These are phyloP conservation scores for Blastobotrys attinorum DNA, from an alignment of 805 yeast species.

Conservation along the genomic window DNA sequence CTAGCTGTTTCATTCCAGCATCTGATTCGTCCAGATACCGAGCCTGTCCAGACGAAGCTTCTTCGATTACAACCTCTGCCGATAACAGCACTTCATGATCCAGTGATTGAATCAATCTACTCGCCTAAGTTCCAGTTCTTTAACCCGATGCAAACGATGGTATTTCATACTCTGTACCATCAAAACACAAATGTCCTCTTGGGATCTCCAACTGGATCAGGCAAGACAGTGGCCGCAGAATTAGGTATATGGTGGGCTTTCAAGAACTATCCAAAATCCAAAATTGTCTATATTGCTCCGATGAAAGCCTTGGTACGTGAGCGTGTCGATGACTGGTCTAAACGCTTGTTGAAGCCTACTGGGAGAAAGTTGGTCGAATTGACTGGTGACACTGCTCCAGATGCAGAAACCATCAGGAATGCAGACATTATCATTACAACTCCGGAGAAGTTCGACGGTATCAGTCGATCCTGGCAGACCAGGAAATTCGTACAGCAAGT, in stretches of 20 bases:
- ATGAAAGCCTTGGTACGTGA: slow-evolving; percentile 84
- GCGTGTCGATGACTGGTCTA: slow-evolving; percentile 74
- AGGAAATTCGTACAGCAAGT: slow-evolving; percentile 68
- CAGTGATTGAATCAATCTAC: slow-evolving; percentile 61
- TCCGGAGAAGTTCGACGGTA: slow-evolving; percentile 84
- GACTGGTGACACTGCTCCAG: slow-evolving; percentile 79
- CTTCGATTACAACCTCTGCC: slow-evolving; percentile 83
- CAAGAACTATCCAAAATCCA: slow-evolving; percentile 67
- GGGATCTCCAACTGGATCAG: slow-evolving; percentile 98
- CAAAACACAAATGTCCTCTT: slow-evolving; percentile 73
- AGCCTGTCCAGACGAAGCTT: slow-evolving; percentile 75
- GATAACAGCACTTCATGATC: slow-evolving; percentile 64
- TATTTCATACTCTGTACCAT: slow-evolving; percentile 82
- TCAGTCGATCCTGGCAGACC: slow-evolving; percentile 78
- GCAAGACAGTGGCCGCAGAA: slow-evolving; percentile 96
- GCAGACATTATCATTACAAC: slow-evolving; percentile 77
- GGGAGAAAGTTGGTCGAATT: slow-evolving; percentile 58
- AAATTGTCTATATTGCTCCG: slow-evolving; percentile 79
- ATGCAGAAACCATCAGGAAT: slow-evolving; percentile 51
- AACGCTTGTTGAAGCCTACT: slow-evolving; percentile 38
- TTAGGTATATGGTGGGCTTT: slow-evolving; percentile 97
- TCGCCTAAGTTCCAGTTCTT: slow-evolving; percentile 65
- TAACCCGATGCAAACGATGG: slow-evolving; percentile 98
- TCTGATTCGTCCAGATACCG: slow-evolving; percentile 79
- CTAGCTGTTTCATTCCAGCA: slow-evolving; percentile 84